Percentiles rank a stretch among this genome's conserved stretches.
phyloP scores from a whole-genome alignment of 2,329 filamentous ascomycete genomes.

The Fusarium vanettenii region DNA sequence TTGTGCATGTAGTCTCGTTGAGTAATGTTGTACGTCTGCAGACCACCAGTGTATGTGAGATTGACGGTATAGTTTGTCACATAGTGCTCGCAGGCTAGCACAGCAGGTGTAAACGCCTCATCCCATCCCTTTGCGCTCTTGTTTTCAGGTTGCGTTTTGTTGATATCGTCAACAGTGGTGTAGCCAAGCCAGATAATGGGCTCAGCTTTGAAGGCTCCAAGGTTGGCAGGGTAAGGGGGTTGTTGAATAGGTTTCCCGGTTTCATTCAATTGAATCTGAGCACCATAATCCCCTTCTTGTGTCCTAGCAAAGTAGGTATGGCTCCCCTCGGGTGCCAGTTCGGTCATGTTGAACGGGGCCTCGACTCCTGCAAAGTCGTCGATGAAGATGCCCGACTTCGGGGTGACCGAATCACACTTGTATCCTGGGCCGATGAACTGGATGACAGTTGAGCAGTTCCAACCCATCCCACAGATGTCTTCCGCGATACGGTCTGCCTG shows the following conservation, averaged over 20 bases:
- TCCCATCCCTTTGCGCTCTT: conserved; percentile 9
- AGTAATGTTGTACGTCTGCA: conserved; percentile 22
- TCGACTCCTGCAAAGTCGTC: conserved; percentile 5
- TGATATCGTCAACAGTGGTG: conserved; percentile 11
- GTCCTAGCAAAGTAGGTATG: conserved; percentile 25
- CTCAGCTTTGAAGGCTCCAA: conserved; percentile 29
- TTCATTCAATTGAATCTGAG: conserved; percentile 10
- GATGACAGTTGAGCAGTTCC: conserved; percentile 38
- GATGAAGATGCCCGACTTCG: conserved; percentile 1
- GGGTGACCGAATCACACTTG: conserved; percentile 31
- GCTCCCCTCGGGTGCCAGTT: conserved; percentile 22
- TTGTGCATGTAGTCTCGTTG: conserved; percentile 29
- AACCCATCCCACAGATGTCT: conserved; percentile 27
- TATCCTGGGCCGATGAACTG: conserved; percentile 37
- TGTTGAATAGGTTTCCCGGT: not conserved
- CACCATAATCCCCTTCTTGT: conserved; percentile 29
- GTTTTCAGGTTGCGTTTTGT: not conserved
- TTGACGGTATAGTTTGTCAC: conserved; percentile 35
- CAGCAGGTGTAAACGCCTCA: conserved; percentile 16
- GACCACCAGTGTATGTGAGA: conserved; percentile 24
- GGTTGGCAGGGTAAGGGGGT: conserved; percentile 19
- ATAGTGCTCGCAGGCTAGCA: conserved; percentile 39
- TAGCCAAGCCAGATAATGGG: conserved; percentile 38
- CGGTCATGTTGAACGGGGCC: conserved; percentile 29
- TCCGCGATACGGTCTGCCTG: conserved; percentile 11